Conservation (phyloP, 2,329 filamentous ascomycete genomes). For the Thelonectria olida region DNA sequence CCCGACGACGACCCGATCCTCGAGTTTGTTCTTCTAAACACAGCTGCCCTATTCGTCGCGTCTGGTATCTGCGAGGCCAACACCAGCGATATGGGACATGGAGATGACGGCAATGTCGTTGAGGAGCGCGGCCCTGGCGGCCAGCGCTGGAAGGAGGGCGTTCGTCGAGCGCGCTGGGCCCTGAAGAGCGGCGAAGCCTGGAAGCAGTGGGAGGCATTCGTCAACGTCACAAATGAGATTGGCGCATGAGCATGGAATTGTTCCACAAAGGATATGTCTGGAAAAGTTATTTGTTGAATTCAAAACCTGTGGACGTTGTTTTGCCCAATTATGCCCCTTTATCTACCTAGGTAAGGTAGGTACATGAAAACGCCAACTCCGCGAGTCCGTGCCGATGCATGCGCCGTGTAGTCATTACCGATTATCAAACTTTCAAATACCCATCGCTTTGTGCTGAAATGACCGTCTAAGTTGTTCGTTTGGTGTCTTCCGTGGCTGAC, state of each 20-base stretch:
- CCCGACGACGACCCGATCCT: slow-evolving; percentile 83
- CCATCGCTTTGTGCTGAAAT: neutral
- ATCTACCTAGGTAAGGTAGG: no score
- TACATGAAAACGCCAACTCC: slow-evolving; percentile 5
- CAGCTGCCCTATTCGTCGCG: slow-evolving; percentile 85
- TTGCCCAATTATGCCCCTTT: slow-evolving; percentile 10
- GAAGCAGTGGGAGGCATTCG: slow-evolving; percentile 83
- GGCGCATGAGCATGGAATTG: slow-evolving; percentile 28
- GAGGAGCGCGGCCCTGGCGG: slow-evolving; percentile 85
- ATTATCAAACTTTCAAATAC: slow-evolving; percentile 2
- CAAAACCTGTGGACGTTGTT: slow-evolving; percentile 3
- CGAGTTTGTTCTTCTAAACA: slow-evolving; percentile 94
- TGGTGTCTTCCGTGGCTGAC: neutral
- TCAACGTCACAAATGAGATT: slow-evolving; percentile 77
- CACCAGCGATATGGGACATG: slow-evolving; percentile 78
- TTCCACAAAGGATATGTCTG: neutral
- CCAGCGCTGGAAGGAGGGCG: slow-evolving; percentile 93
- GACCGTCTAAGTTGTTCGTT: neutral
- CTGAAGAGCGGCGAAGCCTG: slow-evolving; percentile 88
- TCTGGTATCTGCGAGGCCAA: slow-evolving; percentile 89
- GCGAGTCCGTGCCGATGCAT: slow-evolving; percentile 9
- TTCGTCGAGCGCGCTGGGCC: slow-evolving; percentile 87
- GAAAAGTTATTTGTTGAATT: slow-evolving; percentile 16
- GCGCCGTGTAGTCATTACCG: slow-evolving; percentile 14
- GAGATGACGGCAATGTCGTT: slow-evolving; percentile 83